A percentile compares a stretch with the other conserved stretches of the same genome.
Evolutionary conservation across 23 red algal genomes (phyloP).

Genomic region (Chondrus crispus): DNA sequence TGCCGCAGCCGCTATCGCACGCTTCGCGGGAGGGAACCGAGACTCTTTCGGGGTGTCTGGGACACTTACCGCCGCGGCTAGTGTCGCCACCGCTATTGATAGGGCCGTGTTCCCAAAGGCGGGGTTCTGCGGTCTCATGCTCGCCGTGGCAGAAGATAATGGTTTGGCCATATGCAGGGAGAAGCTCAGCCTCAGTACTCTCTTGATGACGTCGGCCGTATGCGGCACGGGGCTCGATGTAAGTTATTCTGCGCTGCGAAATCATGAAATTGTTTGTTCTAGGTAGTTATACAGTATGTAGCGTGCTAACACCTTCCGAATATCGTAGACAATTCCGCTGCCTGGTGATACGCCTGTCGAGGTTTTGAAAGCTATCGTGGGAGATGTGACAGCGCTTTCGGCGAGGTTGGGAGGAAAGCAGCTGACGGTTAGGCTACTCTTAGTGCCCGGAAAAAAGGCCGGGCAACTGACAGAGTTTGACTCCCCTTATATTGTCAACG

Average conservation of each 20-base stretch:
- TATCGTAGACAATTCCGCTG: neutral
- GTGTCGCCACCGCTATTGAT: neutral
- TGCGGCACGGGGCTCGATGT: slow-evolving; percentile 11
- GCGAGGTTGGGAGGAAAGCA: neutral
- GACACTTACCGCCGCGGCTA: neutral
- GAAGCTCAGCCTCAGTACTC: neutral
- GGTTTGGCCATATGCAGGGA: too few relatives aligned
- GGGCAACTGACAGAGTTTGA: neutral
- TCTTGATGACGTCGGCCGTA: neutral
- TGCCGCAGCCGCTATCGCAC: neutral
- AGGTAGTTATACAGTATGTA: too few relatives aligned
- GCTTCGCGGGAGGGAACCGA: neutral
- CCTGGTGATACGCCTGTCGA: neutral
- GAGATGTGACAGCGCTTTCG: neutral
- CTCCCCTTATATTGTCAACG: neutral
- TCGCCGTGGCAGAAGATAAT: neutral
- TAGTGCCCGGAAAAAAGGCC: neutral
- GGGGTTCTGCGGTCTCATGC: slow-evolving; percentile 18
- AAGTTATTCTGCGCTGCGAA: too few relatives aligned
- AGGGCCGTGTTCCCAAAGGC: neutral
- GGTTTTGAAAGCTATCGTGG: neutral
- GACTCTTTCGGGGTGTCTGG: neutral
- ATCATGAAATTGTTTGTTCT: too few relatives aligned
- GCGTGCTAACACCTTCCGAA: too few relatives aligned
- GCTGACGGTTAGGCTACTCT: neutral